Evolutionary conservation across 176 grass and related monocot species (phyloP).

Genomic region (Avena atlantica): DNA sequence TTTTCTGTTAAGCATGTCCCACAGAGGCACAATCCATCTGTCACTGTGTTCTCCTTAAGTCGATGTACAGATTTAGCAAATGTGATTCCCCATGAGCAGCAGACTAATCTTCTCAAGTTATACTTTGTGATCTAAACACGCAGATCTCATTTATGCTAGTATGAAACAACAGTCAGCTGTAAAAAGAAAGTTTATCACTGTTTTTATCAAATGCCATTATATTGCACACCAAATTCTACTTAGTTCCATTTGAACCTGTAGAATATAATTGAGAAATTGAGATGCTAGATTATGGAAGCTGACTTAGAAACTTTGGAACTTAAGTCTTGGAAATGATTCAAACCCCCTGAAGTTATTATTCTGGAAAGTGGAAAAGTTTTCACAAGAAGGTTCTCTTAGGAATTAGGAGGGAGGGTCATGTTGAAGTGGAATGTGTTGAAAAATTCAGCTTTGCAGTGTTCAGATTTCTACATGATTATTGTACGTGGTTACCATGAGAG

Average conservation of each 20-base stretch:
- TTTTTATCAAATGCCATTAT: conserved; percentile 37
- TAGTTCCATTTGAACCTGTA: conserved; percentile 8
- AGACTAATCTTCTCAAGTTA: conserved; percentile 12
- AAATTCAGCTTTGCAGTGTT: background rate
- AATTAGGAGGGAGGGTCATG: conserved; percentile 29
- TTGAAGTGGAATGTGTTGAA: conserved; percentile 27
- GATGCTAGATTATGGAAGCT: conserved; percentile 30
- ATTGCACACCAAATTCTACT: background rate
- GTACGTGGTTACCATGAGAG: conserved; percentile 8
- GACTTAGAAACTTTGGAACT: conserved; percentile 25
- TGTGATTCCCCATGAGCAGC: background rate
- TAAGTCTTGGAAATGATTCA: background rate
- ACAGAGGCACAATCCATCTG: background rate
- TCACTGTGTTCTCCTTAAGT: conserved; percentile 24
- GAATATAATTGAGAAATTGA: conserved; percentile 17
- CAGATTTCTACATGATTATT: conserved; percentile 14
- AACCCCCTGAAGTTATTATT: background rate
- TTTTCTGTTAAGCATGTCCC: background rate
- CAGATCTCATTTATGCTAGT: conserved; percentile 39
- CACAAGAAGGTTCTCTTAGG: background rate
- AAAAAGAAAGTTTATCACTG: conserved; percentile 1
- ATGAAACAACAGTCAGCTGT: background rate
- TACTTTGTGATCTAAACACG: background rate
- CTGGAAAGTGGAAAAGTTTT: conserved; percentile 35
- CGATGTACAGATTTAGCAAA: background rate